Evolutionary conservation across 352 stramenopile species (phyloP), one percentile per base, ranked within the genome.

Genomic region (Phytophthora constricta): DNA sequence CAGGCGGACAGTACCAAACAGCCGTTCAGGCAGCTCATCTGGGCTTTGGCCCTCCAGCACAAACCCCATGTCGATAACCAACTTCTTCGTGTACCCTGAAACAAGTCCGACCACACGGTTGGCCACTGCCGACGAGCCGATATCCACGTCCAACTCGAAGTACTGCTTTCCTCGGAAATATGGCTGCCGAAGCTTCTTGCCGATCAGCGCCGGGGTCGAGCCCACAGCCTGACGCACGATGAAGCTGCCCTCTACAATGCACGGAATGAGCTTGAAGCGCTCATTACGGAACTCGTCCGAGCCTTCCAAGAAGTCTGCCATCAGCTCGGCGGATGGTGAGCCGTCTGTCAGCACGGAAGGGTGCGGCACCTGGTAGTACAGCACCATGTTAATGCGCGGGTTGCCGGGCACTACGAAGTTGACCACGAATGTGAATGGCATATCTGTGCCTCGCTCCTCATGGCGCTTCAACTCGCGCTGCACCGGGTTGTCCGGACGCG

Each of bases 31-130:
- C 8, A 93, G 67, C 45, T 93, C 85, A 20, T 93, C 81, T 0
- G 70, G 47, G 25, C 74, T 81, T 49, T 90, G 84, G 19, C 76
- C 83, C 62, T 93, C 83, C 34, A 93, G 41, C 41, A 93, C 46
- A 47, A 91, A 93, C 23, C 83, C 84, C 84, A 93, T 92, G 69
- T 93, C 83, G 55, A 93, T 91, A 45, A 93, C 83, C 39, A 93
- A 72, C 54, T 92, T 93, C 67, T 93, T 93, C 4, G 83, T 83
- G 61, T 92, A 93, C 0, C 85, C 82, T 1, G 74, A 76, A 0
- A 92, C 85, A 19, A 93, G 72, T 5, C 83, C 83, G 4, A 90
- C 82, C 34, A 93, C 85, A 49, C 84, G 83, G 54, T 92, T 93
- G 9, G 85, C 85, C 25, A 93, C 84, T 19, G 83, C 82, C 11